These are phyloP conservation scores for Coemansia asiatica DNA, from an alignment of 192 early-diverging fungal species.

Conservation along the genomic window DNA sequence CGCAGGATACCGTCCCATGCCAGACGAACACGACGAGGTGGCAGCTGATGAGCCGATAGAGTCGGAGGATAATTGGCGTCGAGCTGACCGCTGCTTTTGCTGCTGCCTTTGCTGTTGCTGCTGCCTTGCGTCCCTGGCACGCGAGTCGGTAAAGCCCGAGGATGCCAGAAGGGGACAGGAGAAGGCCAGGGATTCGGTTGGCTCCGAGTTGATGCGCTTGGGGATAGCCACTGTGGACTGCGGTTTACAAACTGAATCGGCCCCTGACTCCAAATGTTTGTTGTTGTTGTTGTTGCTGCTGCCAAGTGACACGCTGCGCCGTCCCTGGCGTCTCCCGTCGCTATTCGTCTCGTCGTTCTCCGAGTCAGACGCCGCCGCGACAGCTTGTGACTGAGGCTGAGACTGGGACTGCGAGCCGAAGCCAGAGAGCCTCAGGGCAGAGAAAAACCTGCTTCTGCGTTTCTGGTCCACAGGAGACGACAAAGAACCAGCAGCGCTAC, in stretches of 20 bases:
- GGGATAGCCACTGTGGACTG: neutral
- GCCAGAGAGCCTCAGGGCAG: constrained; percentile 25
- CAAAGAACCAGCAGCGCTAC: no score
- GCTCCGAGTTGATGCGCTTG: constrained; percentile 12
- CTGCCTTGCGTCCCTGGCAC: neutral
- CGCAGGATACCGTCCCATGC: constrained; percentile 33
- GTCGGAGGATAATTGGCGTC: constrained; percentile 15
- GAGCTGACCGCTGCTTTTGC: neutral
- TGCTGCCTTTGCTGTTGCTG: neutral
- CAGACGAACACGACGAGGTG: neutral
- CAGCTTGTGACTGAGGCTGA: no score
- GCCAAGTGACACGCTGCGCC: constrained; percentile 45
- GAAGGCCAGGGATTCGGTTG: constrained; percentile 24
- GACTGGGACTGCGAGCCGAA: neutral
- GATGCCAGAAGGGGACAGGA: constrained; percentile 37
- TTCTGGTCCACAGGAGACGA: constrained; percentile 14
- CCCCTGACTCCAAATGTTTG: neutral
- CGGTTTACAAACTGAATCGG: neutral
- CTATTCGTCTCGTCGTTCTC: constrained; percentile 16
- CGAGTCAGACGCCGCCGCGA: no score
- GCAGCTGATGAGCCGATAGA: constrained; percentile 4
- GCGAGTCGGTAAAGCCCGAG: constrained; percentile 1
- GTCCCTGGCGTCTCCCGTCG: neutral
- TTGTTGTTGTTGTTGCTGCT: no score
- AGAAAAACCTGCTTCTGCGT: constrained; percentile 44